Percentiles rank a stretch among this genome's conserved stretches.
Evolutionary conservation across 2,329 filamentous ascomycete genomes (phyloP).

Genomic region (Pseudogymnoascus sp.): DNA sequence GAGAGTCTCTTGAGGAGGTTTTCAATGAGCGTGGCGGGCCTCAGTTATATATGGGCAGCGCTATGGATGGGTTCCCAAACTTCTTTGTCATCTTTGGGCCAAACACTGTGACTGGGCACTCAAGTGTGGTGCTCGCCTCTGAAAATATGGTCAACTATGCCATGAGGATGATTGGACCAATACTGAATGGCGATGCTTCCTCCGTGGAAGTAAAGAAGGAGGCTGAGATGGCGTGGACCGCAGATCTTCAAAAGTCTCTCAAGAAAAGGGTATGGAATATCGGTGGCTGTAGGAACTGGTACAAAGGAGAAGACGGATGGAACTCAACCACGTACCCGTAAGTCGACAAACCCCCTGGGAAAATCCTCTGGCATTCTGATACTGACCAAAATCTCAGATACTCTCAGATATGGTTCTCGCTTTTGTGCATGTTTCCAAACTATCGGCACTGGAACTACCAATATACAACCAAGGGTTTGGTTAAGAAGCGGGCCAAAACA

Average conservation of each 20-base stretch:
- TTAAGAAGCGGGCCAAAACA: slow-evolving; percentile 24
- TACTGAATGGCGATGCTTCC: slow-evolving; percentile 38
- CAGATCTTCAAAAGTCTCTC: slow-evolving; percentile 38
- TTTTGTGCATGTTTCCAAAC: slow-evolving; percentile 42
- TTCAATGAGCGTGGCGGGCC: slow-evolving; percentile 48
- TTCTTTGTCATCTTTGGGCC: slow-evolving; percentile 52
- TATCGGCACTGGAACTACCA: slow-evolving; percentile 46
- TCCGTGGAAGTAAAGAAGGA: slow-evolving; percentile 41
- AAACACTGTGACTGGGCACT: slow-evolving; percentile 51
- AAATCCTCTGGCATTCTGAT: neutral
- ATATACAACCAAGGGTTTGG: slow-evolving; percentile 40
- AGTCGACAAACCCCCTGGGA: slow-evolving; percentile 15
- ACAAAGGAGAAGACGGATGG: slow-evolving; percentile 38
- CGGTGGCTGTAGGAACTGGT: slow-evolving; percentile 42
- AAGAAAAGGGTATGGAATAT: slow-evolving; percentile 40
- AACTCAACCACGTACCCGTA: slow-evolving; percentile 41
- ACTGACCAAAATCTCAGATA: slow-evolving; percentile 30
- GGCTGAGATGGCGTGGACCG: slow-evolving; percentile 39
- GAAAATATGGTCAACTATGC: slow-evolving; percentile 50
- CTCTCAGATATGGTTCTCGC: slow-evolving; percentile 42
- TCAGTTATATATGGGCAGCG: slow-evolving; percentile 49
- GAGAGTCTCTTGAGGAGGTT: slow-evolving; percentile 40
- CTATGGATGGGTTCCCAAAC: slow-evolving; percentile 51
- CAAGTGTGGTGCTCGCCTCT: slow-evolving; percentile 45
- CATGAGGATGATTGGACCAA: slow-evolving; percentile 44